Conservation (phyloP, 2,329 filamentous ascomycete species). For the Fusarium chuoi region DNA sequence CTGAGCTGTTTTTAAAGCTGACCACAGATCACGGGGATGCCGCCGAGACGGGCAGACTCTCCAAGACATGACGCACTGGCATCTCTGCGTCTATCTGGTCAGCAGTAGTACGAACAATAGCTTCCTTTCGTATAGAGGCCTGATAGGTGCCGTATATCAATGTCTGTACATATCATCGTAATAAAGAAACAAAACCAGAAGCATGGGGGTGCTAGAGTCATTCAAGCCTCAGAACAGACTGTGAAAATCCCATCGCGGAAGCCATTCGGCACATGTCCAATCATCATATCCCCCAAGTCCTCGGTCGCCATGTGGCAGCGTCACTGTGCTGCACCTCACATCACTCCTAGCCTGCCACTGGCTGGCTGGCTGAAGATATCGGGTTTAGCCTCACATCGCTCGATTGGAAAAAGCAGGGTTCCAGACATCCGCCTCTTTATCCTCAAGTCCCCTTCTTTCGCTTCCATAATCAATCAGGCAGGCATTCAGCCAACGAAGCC, state of each 20-base stretch:
- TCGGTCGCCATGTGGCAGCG: slow-evolving; percentile 41
- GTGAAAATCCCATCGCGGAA: not conserved
- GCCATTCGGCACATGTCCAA: slow-evolving; percentile 24
- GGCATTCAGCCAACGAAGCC: slow-evolving; percentile 10
- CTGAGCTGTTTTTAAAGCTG: slow-evolving; percentile 42
- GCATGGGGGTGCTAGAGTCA: slow-evolving; percentile 4
- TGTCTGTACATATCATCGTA: not conserved
- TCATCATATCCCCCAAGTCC: slow-evolving; percentile 24
- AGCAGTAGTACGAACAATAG: slow-evolving; percentile 25
- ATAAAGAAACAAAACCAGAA: not conserved
- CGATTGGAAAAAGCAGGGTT: slow-evolving; percentile 17
- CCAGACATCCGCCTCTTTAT: slow-evolving; percentile 1
- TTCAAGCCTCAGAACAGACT: not conserved
- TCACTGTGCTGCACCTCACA: slow-evolving; percentile 30
- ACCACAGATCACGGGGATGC: slow-evolving; percentile 37
- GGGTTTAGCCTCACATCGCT: slow-evolving; percentile 30
- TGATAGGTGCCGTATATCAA: slow-evolving; percentile 8
- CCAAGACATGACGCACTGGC: slow-evolving; percentile 15
- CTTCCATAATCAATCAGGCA: slow-evolving; percentile 24
- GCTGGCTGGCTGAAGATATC: slow-evolving; percentile 12
- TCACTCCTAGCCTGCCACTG: slow-evolving; percentile 2
- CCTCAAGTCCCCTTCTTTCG: not conserved
- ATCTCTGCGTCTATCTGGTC: slow-evolving; percentile 22
- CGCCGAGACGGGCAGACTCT: slow-evolving; percentile 29
- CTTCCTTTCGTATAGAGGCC: slow-evolving; percentile 16